Conservation (phyloP, 1,284 basidiomycete species). For the Moesziomyces globuligerus region DNA sequence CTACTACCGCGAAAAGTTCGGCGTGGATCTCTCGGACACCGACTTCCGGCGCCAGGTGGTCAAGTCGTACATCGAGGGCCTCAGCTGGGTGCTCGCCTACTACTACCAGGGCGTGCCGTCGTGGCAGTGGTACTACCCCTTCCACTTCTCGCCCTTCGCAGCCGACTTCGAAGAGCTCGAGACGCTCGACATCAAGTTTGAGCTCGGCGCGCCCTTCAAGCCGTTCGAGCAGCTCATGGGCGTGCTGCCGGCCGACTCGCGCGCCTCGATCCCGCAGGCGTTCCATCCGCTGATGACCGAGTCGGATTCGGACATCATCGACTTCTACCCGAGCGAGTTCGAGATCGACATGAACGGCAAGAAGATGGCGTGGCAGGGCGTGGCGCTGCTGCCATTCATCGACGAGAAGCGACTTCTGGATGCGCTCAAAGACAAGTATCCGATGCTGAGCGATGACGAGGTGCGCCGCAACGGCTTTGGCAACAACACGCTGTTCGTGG, state of each 20-base stretch:
- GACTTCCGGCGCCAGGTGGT: constrained; percentile 83
- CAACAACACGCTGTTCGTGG: constrained; percentile 84
- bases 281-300: constrained; percentile 92
- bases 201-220: constrained; percentile 86
- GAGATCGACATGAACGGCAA: constrained; percentile 99
- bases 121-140: constrained; percentile 99
- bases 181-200: constrained; percentile 81
- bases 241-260: constrained; percentile 92
- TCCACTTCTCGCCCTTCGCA: constrained; percentile 97
- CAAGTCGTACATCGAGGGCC: constrained; percentile 86
- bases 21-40: constrained; percentile 76
- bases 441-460: constrained; percentile 82
- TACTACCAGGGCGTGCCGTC: constrained; percentile 96
- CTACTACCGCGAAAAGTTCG: constrained; percentile 95
- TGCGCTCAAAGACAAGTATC: constrained; percentile 82
- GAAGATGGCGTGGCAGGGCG: constrained; percentile 99
- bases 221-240: constrained; percentile 98
- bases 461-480: constrained; percentile 85
- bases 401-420: constrained; percentile 77
- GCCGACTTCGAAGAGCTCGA: constrained; percentile 84
- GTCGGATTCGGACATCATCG: constrained; percentile 88
- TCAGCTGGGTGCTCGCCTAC: constrained; percentile 95
- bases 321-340: constrained; percentile 93
- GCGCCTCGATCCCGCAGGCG: constrained; percentile 82
- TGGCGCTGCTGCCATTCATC: constrained; percentile 95